Evolutionary conservation across 2,329 filamentous ascomycete genomes (phyloP), one percentile per base, ranked within the genome.

Genomic region (Bretziella fagacearum): DNA sequence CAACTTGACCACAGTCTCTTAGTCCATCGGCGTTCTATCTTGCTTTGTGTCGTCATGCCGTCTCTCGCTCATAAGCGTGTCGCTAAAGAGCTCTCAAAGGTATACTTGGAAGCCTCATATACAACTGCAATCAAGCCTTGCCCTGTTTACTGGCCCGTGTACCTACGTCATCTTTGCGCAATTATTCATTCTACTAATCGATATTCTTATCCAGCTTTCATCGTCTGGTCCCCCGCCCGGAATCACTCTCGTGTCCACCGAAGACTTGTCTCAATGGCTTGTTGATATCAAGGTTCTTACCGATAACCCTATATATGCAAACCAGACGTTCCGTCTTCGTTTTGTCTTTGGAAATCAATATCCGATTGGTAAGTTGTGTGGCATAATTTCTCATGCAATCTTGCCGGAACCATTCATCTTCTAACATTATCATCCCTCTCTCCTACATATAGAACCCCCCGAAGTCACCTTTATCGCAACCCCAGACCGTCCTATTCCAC

Each of bases 281-380:
- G 78, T 96, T 65, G 93, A 98, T 60, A 93, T 98, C 46, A 68
- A 73, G 54, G 89, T 98, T 45, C 73, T 96, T 33, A 91, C 96
- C 62, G 66, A 74, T 50, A 98, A 98, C 58, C 89, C 89, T 1
- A 65, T 98, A 41, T 98, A 98, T 64, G 65, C 74, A 44, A 73
- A 77, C 59, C 72, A 96, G 59, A 79, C 68, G 20, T 96, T 84
- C 64, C 75, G 89, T 18, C 68, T 98, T 46, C 86, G 85, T 59
- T 94, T 98, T 62, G 79, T 72, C 42, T 98, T 98, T 62, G 77
- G 77, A 52, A 69, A 72, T 26, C 76, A 74, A 55, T 98, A 98
- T 59, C 91, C 91, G 13, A 98, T 98, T 57, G 86, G 84, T 87
- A 73, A 52, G 62, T 53, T 32, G n/a, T n/a, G n/a, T n/a, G 13